These are phyloP conservation scores for Calonectria leucothoes DNA, from an alignment of 2,329 filamentous ascomycete genomes.

Conservation along the genomic window DNA sequence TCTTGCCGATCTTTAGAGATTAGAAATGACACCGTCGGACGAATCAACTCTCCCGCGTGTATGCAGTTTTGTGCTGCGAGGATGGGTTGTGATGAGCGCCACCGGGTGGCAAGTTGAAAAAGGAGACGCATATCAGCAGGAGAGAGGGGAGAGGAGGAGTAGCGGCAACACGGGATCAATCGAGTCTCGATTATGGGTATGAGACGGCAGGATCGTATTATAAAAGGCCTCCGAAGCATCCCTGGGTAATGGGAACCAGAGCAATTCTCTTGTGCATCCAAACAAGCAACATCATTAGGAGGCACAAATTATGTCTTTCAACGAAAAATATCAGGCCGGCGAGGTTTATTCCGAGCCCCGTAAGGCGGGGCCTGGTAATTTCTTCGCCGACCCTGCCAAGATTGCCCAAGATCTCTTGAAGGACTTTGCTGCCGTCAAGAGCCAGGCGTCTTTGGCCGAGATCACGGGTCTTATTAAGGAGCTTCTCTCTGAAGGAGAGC, in stretches of 20 bases:
- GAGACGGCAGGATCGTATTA: not conserved
- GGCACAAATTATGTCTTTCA: constrained; percentile 43
- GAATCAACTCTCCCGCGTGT: not conserved
- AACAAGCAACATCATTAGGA: not conserved
- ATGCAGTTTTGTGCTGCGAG: not conserved
- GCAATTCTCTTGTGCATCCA: not conserved
- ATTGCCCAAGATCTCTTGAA: constrained; percentile 48
- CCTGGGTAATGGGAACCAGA: no score
- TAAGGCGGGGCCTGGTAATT: constrained; percentile 34
- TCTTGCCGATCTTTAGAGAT: not conserved
- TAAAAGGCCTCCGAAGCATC: not conserved
- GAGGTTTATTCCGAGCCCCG: constrained; percentile 48
- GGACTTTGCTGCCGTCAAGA: constrained; percentile 43
- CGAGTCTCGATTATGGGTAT: not conserved
- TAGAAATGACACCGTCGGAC: not conserved
- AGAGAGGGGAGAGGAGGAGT: no score
- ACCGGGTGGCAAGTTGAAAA: not conserved
- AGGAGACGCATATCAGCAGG: not conserved
- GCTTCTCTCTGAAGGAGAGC: constrained; percentile 56
- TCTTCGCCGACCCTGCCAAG: constrained; percentile 48
- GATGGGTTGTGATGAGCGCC: not conserved
- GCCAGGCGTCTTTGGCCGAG: constrained; percentile 43
- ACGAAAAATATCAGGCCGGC: constrained; percentile 52
- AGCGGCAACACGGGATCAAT: no score
- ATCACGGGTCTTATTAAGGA: constrained; percentile 47